phyloP scores from a whole-genome alignment of 139 green algal genomes.

The Ettlia oleoabundans region DNA sequence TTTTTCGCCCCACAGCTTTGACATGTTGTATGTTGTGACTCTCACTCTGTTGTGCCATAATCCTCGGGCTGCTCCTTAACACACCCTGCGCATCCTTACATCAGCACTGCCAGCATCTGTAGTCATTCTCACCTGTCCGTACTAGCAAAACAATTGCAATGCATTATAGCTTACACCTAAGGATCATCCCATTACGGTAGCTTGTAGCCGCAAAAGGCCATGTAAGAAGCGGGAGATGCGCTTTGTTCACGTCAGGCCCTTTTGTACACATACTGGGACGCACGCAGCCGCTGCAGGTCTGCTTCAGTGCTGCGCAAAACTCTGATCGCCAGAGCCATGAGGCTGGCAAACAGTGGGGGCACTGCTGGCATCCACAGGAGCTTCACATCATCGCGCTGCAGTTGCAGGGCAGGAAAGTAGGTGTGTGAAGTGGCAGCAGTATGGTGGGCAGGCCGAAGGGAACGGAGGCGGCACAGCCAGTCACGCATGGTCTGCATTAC shows the following conservation, averaged over 20 bases:
- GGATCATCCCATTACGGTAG: no score
- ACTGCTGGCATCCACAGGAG: slow-evolving; percentile 34
- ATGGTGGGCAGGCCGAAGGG: no score
- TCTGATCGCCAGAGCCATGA: background rate
- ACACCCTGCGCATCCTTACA: no score
- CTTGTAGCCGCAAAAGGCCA: no score
- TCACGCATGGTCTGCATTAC: background rate
- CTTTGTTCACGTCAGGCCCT: slow-evolving; percentile 17
- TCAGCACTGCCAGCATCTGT: background rate
- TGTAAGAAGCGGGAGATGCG: no score
- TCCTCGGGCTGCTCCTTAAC: background rate
- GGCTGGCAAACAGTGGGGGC: slow-evolving; percentile 6
- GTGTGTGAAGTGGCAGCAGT: no score
- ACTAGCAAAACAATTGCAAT: no score
- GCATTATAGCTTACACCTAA: no score
- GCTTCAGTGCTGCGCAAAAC: background rate
- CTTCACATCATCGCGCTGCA: slow-evolving; percentile 4
- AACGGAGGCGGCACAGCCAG: no score
- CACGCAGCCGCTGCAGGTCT: slow-evolving; percentile 11
- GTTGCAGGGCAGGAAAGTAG: background rate
- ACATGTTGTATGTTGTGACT: background rate
- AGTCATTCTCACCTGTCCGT: background rate
- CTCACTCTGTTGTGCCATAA: background rate
- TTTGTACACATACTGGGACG: slow-evolving; percentile 25
- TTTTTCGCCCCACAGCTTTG: no score